Evolutionary conservation across 75 land plant species (phyloP).

Genomic region (Gnetum montanum): DNA sequence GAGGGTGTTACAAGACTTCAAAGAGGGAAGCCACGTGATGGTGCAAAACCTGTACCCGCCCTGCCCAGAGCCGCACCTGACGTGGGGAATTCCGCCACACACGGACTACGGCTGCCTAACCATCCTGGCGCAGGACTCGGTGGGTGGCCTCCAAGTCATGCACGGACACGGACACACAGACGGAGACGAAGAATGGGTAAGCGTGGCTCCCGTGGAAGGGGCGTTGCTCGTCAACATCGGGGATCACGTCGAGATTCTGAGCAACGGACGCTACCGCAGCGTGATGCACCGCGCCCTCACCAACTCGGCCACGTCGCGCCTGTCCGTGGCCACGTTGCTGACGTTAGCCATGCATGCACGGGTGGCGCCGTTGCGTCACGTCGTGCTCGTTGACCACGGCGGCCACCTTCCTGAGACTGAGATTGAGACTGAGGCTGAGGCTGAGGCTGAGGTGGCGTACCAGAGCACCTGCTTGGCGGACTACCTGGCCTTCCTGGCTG

Average conservation of each 20-base stretch:
- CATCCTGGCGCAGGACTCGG: conserved; percentile 38
- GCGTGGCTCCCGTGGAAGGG: conserved; percentile 36
- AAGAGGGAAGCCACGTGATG: conserved; percentile 35
- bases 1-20: no score
- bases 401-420: no score
- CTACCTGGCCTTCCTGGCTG: no score
- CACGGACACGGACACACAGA: no score
- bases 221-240: conserved; percentile 48
- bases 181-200: conserved; percentile 42
- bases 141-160: conserved; percentile 46
- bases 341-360: no score
- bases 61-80: conserved; percentile 64
- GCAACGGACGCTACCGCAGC: conserved; percentile 78
- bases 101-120: conserved; percentile 40
- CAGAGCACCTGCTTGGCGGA: no score
- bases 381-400: no score
- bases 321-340: conserved; percentile 64
- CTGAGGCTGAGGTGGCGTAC: no score
- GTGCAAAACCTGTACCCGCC: conserved; percentile 49
- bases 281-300: conserved; percentile 64
- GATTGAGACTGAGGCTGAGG: no score
- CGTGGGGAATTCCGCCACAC: conserved; percentile 47
- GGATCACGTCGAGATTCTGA: conserved; percentile 55
- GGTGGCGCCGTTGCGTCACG: no score
- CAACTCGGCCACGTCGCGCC: conserved; percentile 35